These are phyloP conservation scores for Leucaena leucocephala DNA, from an alignment of 306 rosid species.

Conservation along the genomic window DNA sequence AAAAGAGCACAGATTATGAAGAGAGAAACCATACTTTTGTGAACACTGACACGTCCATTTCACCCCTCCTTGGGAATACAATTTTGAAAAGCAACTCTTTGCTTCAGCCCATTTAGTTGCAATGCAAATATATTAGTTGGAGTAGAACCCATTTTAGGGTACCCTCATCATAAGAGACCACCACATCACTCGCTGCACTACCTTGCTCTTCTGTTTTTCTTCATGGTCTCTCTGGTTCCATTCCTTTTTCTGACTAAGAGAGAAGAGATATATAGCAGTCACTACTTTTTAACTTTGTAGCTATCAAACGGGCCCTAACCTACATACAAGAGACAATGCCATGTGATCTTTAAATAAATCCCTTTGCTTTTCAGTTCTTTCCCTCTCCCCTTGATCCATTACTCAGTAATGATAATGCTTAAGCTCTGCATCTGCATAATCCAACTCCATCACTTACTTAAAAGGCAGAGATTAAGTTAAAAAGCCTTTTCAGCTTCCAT, in stretches of 20 bases:
- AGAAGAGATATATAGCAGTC: not conserved
- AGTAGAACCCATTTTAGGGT: not conserved
- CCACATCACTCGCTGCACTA: too few relatives aligned
- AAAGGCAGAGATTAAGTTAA: not conserved
- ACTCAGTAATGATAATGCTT: slow-evolving; percentile 5
- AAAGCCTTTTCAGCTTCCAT: slow-evolving; percentile 24
- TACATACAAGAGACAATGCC: slow-evolving; percentile 57
- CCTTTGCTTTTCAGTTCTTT: slow-evolving; percentile 45
- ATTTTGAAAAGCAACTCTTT: slow-evolving; percentile 3
- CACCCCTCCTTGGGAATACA: slow-evolving; percentile 19
- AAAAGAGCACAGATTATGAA: not conserved
- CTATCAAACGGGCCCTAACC: slow-evolving; percentile 23
- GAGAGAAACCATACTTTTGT: not conserved
- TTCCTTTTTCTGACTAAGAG: slow-evolving; percentile 40
- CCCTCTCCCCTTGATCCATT: slow-evolving; percentile 29
- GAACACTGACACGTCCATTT: slow-evolving; percentile 1
- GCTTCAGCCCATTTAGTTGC: slow-evolving; percentile 26
- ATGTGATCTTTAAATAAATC: slow-evolving; percentile 55
- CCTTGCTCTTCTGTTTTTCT: not conserved
- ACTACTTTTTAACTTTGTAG: slow-evolving; percentile 34
- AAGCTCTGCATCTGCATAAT: not conserved
- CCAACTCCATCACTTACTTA: not conserved
- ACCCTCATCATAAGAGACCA: too few relatives aligned
- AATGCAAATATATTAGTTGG: slow-evolving; percentile 28
- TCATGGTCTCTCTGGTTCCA: not conserved